phyloP scores from a whole-genome alignment of 139 green algal genomes.

The Chlamydomonas schloesseri region DNA sequence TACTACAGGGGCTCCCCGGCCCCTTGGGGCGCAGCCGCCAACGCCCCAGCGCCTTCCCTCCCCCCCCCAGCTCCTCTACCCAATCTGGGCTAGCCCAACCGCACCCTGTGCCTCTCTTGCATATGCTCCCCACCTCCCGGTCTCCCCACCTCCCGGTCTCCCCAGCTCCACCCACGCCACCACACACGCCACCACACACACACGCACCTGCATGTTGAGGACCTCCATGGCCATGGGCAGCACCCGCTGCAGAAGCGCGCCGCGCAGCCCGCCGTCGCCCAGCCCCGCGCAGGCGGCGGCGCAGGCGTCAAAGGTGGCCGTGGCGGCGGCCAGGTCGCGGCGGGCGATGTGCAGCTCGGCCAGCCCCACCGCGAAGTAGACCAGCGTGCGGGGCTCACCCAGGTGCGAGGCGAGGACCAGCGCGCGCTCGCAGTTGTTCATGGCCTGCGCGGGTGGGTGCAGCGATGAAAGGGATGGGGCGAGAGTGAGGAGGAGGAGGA shows the following conservation, averaged over 20 bases:
- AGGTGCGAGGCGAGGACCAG: not conserved
- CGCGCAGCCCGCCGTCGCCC: not conserved
- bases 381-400: not conserved
- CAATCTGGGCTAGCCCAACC: no score
- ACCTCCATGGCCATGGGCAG: slow-evolving; percentile 40
- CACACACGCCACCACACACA: not conserved
- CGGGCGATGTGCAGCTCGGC: slow-evolving; percentile 11
- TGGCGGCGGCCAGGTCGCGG: not conserved
- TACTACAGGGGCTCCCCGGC: no score
- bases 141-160: no score
- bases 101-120: no score
- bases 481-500: not conserved
- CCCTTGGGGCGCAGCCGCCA: no score
- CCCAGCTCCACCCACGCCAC: not conserved
- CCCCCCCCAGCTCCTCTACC: no score
- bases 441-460: not conserved
- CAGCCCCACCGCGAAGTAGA: not conserved
- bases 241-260: slow-evolving; percentile 16
- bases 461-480: not conserved
- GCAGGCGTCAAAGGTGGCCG: slow-evolving; percentile 3
- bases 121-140: no score
- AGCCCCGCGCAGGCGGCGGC: not conserved
- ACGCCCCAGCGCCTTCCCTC: no score
- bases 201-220: slow-evolving; percentile 33
- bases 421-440: slow-evolving; percentile 2